Percentiles rank a stretch among this genome's conserved stretches.
Evolutionary conservation across 2,329 filamentous ascomycete species (phyloP).

Genomic region (Nigrospora osmanthi): DNA sequence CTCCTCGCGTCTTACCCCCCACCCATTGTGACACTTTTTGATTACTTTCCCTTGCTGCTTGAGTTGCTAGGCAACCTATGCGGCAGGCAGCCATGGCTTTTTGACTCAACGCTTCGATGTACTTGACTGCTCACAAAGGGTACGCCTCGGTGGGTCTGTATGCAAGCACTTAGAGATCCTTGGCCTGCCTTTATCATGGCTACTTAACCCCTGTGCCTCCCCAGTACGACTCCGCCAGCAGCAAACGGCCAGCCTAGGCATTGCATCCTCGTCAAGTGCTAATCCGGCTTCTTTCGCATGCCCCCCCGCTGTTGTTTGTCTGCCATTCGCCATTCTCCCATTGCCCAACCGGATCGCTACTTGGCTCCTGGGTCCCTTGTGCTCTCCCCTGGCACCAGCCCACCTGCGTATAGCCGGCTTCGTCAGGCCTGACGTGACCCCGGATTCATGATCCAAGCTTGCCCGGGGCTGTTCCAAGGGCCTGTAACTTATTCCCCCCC

Average conservation of each 20-base stretch:
- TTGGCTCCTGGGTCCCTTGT: slow-evolving; percentile 10
- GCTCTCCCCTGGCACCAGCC: slow-evolving; percentile 12
- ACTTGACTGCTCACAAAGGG: slow-evolving; percentile 11
- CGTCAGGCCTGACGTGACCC: slow-evolving; percentile 20
- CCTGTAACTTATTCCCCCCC: slow-evolving; percentile 27
- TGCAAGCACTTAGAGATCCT: slow-evolving; percentile 22
- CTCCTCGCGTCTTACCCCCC: slow-evolving; percentile 14
- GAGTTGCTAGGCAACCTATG: slow-evolving; percentile 26
- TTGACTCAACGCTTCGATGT: slow-evolving; percentile 1
- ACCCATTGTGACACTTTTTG: slow-evolving; percentile 10
- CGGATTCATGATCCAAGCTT: slow-evolving; percentile 14
- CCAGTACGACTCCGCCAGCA: neutral
- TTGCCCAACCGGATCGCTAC: slow-evolving; percentile 12
- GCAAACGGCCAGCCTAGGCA: slow-evolving; percentile 4
- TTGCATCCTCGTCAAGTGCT: neutral
- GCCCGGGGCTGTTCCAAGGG: slow-evolving; percentile 15
- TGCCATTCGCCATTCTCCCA: slow-evolving; percentile 13
- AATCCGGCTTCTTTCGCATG: no score
- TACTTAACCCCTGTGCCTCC: slow-evolving; percentile 1
- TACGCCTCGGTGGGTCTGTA: slow-evolving; percentile 15
- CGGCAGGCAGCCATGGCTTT: slow-evolving; percentile 14
- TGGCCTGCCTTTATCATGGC: neutral
- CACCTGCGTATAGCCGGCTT: slow-evolving; percentile 15
- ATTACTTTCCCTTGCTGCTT: slow-evolving; percentile 10
- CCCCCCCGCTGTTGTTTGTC: neutral